Percentiles rank a stretch among this genome's conserved stretches.
Conservation (phyloP, 2,329 filamentous ascomycete genomes). For the Mycocentrospora acerina region DNA sequence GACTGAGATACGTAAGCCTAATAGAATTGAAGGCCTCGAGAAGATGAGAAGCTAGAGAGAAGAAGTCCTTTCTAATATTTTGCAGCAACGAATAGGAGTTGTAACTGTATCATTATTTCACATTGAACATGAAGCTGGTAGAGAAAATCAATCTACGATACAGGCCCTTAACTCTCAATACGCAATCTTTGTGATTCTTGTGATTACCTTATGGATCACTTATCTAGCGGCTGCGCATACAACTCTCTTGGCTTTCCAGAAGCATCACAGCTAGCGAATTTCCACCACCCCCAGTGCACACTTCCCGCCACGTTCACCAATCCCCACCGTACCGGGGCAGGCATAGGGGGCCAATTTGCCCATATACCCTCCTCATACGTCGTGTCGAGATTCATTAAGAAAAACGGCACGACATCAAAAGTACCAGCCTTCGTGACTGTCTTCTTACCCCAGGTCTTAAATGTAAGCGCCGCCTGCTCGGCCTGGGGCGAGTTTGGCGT, state of each 20-base stretch:
- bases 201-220: too few relatives aligned
- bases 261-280: slow-evolving; percentile 63
- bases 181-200: too few relatives aligned
- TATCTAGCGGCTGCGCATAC: slow-evolving; percentile 9
- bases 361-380: slow-evolving; percentile 62
- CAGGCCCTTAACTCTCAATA: too few relatives aligned
- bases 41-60: too few relatives aligned
- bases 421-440: slow-evolving; percentile 63
- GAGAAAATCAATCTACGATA: too few relatives aligned
- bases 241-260: slow-evolving; percentile 54
- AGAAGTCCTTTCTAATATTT: too few relatives aligned
- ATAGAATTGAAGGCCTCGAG: too few relatives aligned
- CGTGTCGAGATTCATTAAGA: slow-evolving; percentile 63
- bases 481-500: slow-evolving; percentile 46
- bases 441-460: slow-evolving; percentile 64
- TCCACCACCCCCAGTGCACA: slow-evolving; percentile 62
- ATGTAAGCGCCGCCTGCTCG: slow-evolving; percentile 51
- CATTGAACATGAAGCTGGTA: too few relatives aligned
- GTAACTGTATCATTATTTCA: too few relatives aligned
- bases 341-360: slow-evolving; percentile 66
- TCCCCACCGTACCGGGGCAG: slow-evolving; percentile 60
- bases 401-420: slow-evolving; percentile 64
- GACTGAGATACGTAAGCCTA: too few relatives aligned
- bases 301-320: slow-evolving; percentile 61
- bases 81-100: too few relatives aligned